Percentiles rank a stretch among this genome's conserved stretches.
Evolutionary conservation across 805 yeast species (phyloP).

Genomic region (Candida corydali): DNA sequence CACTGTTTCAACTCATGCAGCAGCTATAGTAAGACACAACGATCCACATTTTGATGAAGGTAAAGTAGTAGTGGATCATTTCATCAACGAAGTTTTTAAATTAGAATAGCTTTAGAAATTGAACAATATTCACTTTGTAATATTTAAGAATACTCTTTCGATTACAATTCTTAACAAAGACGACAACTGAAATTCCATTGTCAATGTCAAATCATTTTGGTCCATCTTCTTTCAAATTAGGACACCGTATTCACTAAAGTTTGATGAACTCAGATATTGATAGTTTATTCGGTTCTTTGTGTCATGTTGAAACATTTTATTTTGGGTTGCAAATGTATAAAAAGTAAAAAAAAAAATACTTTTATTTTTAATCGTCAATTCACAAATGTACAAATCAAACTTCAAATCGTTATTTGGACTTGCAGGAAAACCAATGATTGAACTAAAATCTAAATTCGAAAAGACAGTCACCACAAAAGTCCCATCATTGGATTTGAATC

Average conservation of each 20-base stretch:
- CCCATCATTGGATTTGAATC: background rate
- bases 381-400: background rate
- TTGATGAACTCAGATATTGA: too few species aligned
- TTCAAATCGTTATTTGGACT: background rate
- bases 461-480: background rate
- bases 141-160: too few species aligned
- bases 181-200: too few species aligned
- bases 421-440: background rate
- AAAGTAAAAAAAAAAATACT: background rate
- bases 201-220: too few species aligned
- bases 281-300: too few species aligned
- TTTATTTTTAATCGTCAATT: background rate
- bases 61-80: conserved; percentile 59
- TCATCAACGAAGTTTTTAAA: conserved; percentile 40
- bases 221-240: too few species aligned
- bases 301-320: too few species aligned
- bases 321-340: background rate
- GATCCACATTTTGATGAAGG: conserved; percentile 62
- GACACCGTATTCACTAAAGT: too few species aligned
- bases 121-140: too few species aligned
- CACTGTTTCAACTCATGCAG: conserved; percentile 74
- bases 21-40: conserved; percentile 65
- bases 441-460: background rate
- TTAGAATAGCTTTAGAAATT: background rate
- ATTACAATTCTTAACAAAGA: too few species aligned